Conservation (phyloP, 495 filamentous ascomycete species). For the Annulohypoxylon maeteangense region DNA sequence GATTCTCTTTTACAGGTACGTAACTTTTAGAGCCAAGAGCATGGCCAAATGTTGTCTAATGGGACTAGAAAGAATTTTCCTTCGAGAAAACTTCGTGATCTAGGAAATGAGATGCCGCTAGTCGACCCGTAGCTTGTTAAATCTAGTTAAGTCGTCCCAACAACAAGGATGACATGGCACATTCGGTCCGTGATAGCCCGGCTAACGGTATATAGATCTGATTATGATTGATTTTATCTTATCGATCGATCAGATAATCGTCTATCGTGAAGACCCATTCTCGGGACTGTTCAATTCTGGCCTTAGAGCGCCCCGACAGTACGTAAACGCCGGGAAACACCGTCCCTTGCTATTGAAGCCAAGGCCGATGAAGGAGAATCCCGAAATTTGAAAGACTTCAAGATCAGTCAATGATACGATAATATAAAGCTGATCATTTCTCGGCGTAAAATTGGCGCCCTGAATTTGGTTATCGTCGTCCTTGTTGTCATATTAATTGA, state of each 20-base stretch:
- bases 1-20: too few species aligned
- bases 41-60: not conserved
- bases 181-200: not conserved
- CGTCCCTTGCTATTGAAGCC: not conserved
- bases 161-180: not conserved
- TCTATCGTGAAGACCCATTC: not conserved
- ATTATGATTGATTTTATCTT: not conserved
- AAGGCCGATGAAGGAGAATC: conserved; percentile 2
- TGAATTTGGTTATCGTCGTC: not conserved
- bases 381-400: not conserved
- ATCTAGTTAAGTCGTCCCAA: not conserved
- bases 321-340: not conserved
- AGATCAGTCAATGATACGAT: not conserved
- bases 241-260: not conserved
- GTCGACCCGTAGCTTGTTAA: not conserved
- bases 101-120: not conserved
- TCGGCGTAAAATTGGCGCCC: too few species aligned
- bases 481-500: not conserved
- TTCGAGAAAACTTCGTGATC: not conserved
- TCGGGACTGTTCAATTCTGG: not conserved
- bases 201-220: not conserved
- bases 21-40: not conserved
- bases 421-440: not conserved
- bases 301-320: not conserved
- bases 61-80: not conserved